Base-by-base conservation (phyloP, 345 rosid genomes). In the Luvunga scandens region DNA sequence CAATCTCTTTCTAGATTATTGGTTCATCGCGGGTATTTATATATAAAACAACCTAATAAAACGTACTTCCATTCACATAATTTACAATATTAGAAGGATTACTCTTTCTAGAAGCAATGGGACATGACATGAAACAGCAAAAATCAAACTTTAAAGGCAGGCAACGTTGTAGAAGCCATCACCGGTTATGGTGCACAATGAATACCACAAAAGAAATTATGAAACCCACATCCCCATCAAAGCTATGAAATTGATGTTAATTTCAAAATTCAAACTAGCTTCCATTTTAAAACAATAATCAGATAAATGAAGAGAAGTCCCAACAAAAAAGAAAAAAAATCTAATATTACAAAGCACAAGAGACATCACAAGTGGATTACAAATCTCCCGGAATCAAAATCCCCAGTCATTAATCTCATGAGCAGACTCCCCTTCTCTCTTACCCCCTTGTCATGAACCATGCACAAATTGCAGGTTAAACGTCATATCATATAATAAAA, bases 261-360 rank as follows among this genome's bases (percentile, higher is more conserved):
- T 42, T 12, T 45, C 39, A 16, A 45, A 45, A 45, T 13, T 25
- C 12, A 30, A 14, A 5, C 12, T 14, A 77, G 75, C 33, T 27
- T 60, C 13, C 12, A 31, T 39, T 34, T 39, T 8, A 59, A 66
- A 73, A 33, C 71, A 66, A 48, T 3, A 62, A 59, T 42, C 53
- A 77, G 34, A 55, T 36, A 38, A 82, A 77, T 45, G 76, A 24
- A 62, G 28, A 80, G 63, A 66, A 33, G 62, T 63, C 50, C 66
- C 42, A 7, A 9, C 10, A 65, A 18, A 22, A 75, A 48, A 25
- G 6, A 27, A 69, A 71, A 9, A 66, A 66, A 78, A 73, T 77
- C 80, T 74, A 78, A 75, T 75, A 85, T 82, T 84, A 84, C 87
- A 82, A 79, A 84, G 79, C 85, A 83, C 84, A 83, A 75, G 78